A percentile compares a stretch with the other conserved stretches of the same genome.
Evolutionary conservation across 2,329 filamentous ascomycete species (phyloP).

Genomic region (Colletotrichum sp.): DNA sequence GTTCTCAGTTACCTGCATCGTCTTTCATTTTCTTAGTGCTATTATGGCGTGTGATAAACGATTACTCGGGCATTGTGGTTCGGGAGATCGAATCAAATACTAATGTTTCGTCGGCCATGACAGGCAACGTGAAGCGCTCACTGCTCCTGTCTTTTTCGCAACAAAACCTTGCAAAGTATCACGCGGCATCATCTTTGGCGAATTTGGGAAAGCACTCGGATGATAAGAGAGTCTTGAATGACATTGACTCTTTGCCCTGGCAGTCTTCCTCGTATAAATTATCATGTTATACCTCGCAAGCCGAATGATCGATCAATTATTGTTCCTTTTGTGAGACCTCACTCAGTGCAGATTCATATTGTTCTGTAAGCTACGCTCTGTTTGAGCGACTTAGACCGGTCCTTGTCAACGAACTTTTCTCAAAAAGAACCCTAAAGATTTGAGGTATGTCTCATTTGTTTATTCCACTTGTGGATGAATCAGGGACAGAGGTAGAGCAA

Average conservation of each 20-base stretch:
- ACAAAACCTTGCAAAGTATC: neutral
- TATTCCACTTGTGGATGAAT: neutral
- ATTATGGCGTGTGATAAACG: neutral
- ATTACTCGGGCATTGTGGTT: neutral
- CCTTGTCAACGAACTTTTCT: accelerated
- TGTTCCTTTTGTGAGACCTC: neutral
- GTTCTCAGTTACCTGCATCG: neutral
- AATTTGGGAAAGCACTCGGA: neutral
- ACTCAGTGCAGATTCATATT: accelerated
- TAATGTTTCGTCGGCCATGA: neutral
- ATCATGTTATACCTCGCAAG: neutral
- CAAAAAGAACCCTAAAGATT: neutral
- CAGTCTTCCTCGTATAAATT: neutral
- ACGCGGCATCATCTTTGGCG: neutral
- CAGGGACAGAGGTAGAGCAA: accelerated
- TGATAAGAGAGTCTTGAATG: neutral
- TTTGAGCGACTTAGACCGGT: neutral
- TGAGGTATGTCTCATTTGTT: neutral
- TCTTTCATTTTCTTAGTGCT: neutral
- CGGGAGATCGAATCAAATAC: neutral
- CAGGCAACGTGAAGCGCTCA: neutral
- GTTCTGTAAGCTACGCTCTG: neutral
- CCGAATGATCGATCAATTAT: neutral
- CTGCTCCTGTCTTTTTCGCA: neutral
- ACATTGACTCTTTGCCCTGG: accelerated